Evolutionary conservation across 345 rosid species (phyloP).

Genomic region (Citrus cavaleriei): DNA sequence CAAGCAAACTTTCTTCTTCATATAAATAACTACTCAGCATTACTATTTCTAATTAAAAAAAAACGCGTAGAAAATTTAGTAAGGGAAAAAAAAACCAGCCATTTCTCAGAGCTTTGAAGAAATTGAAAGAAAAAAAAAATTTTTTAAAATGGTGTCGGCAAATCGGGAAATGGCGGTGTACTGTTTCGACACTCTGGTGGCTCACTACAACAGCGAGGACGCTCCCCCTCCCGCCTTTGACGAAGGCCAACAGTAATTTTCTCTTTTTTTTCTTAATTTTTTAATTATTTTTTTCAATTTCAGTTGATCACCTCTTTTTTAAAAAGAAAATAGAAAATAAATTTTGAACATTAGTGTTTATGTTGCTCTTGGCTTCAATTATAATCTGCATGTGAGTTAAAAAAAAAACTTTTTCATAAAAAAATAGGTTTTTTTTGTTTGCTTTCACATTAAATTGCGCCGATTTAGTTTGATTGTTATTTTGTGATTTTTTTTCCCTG

Average conservation of each 20-base stretch:
- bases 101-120: constrained; percentile 1
- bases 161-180: constrained; percentile 96
- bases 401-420: neutral
- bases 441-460: neutral
- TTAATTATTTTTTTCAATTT: neutral
- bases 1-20: neutral
- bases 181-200: constrained; percentile 89
- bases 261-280: neutral
- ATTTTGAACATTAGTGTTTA: neutral
- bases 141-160: constrained; percentile 71
- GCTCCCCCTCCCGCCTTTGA: constrained; percentile 87
- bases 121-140: neutral
- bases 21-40: neutral
- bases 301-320: neutral
- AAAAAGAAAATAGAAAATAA: too few species aligned
- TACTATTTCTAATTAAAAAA: too few species aligned
- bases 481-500: too few species aligned
- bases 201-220: constrained; percentile 86
- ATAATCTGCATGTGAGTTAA: neutral
- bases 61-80: neutral
- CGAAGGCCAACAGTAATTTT: constrained; percentile 67
- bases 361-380: neutral
- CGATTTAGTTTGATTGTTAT: neutral
- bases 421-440: too few species aligned
- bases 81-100: neutral